Evolutionary conservation across 2,329 filamentous ascomycete species (phyloP).

Genomic region (Stylonectria norvegica): DNA sequence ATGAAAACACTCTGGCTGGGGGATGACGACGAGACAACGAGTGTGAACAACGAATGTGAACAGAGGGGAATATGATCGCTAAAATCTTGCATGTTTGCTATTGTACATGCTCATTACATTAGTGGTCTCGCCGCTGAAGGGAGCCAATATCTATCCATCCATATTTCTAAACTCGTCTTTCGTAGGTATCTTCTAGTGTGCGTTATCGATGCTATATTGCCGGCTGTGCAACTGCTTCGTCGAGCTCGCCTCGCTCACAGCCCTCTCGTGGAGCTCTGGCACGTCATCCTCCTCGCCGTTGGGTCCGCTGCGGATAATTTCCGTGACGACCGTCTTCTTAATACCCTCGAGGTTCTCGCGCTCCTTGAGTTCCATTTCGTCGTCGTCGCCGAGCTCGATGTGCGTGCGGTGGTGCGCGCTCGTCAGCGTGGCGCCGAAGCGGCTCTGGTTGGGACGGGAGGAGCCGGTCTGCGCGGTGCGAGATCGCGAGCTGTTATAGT

Average conservation of each 20-base stretch:
- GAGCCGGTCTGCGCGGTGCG: conserved; percentile 9
- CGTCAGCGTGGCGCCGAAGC: conserved; percentile 17
- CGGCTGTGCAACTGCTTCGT: conserved; percentile 16
- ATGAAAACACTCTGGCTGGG: too few species aligned
- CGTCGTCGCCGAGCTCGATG: conserved; percentile 27
- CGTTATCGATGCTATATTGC: conserved; percentile 19
- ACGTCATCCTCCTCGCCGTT: conserved; percentile 17
- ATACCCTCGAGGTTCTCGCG: conserved; percentile 21
- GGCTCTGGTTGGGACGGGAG: conserved; percentile 13
- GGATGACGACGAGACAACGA: not conserved
- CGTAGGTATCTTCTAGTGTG: conserved; percentile 16
- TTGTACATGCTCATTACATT: conserved; percentile 17
- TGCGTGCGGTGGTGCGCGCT: conserved; percentile 11
- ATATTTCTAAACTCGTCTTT: too few species aligned
- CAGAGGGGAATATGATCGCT: too few species aligned
- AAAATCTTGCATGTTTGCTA: conserved; percentile 6
- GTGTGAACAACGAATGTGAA: not conserved
- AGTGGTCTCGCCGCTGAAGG: conserved; percentile 10
- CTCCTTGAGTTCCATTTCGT: conserved; percentile 25
- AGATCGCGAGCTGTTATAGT: conserved; percentile 19
- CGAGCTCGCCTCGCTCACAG: conserved; percentile 2
- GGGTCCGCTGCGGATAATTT: conserved; percentile 14
- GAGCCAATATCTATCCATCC: too few species aligned
- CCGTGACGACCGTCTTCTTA: conserved; percentile 22
- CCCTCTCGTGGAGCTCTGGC: conserved; percentile 23